These are phyloP conservation scores for Juglanconis juglandina DNA, from an alignment of 2,329 filamentous ascomycete species.

Conservation along the genomic window DNA sequence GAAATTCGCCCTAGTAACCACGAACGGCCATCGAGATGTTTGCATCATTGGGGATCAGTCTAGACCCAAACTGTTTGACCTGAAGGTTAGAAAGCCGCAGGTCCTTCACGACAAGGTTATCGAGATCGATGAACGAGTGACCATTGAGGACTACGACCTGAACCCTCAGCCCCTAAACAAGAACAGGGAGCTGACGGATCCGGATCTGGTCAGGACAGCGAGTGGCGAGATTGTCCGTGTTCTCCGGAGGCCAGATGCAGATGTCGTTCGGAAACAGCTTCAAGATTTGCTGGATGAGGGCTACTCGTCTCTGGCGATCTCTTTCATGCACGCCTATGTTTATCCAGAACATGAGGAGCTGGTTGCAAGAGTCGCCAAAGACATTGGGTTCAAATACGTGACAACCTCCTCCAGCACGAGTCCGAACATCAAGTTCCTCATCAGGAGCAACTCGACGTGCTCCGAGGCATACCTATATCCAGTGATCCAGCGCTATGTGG, in stretches of 20 bases:
- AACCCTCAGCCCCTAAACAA: conserved; percentile 51
- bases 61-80: conserved; percentile 68
- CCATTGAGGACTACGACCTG: conserved; percentile 69
- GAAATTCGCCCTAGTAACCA: conserved; percentile 66
- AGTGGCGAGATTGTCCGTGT: conserved; percentile 66
- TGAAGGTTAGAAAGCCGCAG: conserved; percentile 64
- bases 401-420: conserved; percentile 64
- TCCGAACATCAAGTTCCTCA: conserved; percentile 69
- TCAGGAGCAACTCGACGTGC: conserved; percentile 63
- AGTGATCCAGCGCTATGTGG: conserved; percentile 66
- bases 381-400: conserved; percentile 63
- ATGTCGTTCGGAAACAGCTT: conserved; percentile 52
- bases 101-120: conserved; percentile 65
- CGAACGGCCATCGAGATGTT: conserved; percentile 67
- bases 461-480: conserved; percentile 72
- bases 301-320: conserved; percentile 43
- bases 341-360: conserved; percentile 63
- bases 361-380: conserved; percentile 54
- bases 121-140: conserved; percentile 70
- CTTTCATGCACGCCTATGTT: conserved; percentile 66
- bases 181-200: conserved; percentile 30
- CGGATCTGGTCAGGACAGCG: conserved; percentile 54
- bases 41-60: conserved; percentile 72
- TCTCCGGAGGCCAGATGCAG: conserved; percentile 50
- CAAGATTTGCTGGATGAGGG: conserved; percentile 56